These are phyloP conservation scores for Saccharomycopsis capsularis DNA, from an alignment of 805 yeast genomes.

Conservation along the genomic window DNA sequence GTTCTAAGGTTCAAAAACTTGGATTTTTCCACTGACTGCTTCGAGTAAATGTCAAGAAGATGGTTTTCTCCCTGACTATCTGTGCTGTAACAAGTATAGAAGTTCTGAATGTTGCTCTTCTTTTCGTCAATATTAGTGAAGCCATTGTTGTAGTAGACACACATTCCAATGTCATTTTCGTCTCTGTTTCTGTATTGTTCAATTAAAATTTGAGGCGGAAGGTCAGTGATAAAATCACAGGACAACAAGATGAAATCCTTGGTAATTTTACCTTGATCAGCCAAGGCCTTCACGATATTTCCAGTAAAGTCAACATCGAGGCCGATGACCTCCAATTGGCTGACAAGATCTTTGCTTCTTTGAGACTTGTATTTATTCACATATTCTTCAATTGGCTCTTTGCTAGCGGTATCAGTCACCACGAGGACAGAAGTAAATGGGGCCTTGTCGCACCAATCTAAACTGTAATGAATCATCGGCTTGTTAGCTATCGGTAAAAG, in stretches of 20 bases:
- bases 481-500: slow-evolving; percentile 82
- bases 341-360: slow-evolving; percentile 29
- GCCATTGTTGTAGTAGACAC: slow-evolving; percentile 67
- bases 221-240: slow-evolving; percentile 88
- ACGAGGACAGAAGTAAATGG: slow-evolving; percentile 65
- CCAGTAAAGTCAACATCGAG: slow-evolving; percentile 54
- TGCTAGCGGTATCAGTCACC: slow-evolving; percentile 45
- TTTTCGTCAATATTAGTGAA: slow-evolving; percentile 78
- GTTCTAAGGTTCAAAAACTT: slow-evolving; percentile 74
- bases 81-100: slow-evolving; percentile 61
- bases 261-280: slow-evolving; percentile 30
- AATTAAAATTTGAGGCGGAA: slow-evolving; percentile 82
- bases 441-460: slow-evolving; percentile 91
- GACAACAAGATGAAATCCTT: slow-evolving; percentile 76
- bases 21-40: slow-evolving; percentile 59
- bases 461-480: slow-evolving; percentile 80
- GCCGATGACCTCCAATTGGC: slow-evolving; percentile 36
- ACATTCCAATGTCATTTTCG: slow-evolving; percentile 58
- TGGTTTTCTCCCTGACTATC: slow-evolving; percentile 32
- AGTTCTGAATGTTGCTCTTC: slow-evolving; percentile 37
- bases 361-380: slow-evolving; percentile 41
- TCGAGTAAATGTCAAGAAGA: slow-evolving; percentile 66
- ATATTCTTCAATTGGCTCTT: slow-evolving; percentile 38
- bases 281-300: slow-evolving; percentile 46
- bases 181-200: slow-evolving; percentile 75